Base-by-base conservation (phyloP, 331 rosid species). In the Spiraea crenata region DNA sequence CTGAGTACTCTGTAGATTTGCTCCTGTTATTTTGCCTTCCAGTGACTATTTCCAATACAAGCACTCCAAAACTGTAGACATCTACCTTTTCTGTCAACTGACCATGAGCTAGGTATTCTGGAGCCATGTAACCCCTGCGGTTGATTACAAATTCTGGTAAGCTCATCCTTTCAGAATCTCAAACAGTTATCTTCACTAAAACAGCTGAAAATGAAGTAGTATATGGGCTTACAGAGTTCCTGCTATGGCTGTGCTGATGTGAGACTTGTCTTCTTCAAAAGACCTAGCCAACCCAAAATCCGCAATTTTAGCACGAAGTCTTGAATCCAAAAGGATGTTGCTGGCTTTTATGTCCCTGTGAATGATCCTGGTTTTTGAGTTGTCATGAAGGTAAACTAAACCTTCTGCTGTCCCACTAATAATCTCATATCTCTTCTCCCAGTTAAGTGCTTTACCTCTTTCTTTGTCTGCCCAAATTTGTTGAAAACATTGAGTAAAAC, bases 291-390 rank as follows among this genome's bases (percentile, higher is more conserved):
- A 83, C 67, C 99, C 99, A 69, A 93, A 93, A 84, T 93, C 99
- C 7, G 99, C 99, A 73, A 93, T 91, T 79, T 89, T 93, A 6
- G 99, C 87, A 4, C 93, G 92, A 68, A 87, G 80, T 83, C 81
- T 89, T 47, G 85, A 63, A 66, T 93, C 96, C 83, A 93, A 68
- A 64, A 93, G 80, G 80, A 93, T 91, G 69, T 93, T 93, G 74
- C 96, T 93, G 58, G 95, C 87, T 71, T 93, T 93, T 79, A 93
- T 93, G 71, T 93, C 99, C 67, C 99, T 89, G 74, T 95, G 97
- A 71, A 91, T 87, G 67, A 95, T 91, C 83, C 82, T 84, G 61
- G 55, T 77, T 44, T 77, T 80, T 46, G 92, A 82, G 77, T 89
- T 83, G 86, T 89, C 91, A 45, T 95, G 97, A 73, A 95, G 92